Conservation (phyloP, 129 eudicot species). For the Centella asiatica region DNA sequence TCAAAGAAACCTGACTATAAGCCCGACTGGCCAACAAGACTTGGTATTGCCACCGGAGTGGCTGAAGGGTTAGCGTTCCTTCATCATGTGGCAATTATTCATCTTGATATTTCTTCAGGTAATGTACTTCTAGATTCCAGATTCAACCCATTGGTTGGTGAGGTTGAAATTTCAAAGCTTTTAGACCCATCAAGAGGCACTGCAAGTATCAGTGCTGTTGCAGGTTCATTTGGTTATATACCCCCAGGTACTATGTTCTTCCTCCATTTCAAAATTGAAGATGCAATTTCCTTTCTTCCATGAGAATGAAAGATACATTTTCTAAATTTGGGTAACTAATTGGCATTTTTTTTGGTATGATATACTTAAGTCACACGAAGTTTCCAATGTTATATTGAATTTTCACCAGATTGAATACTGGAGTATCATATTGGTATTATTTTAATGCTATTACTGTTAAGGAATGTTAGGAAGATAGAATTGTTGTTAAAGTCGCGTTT, state of each 20-base stretch:
- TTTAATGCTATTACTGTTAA: too few relatives aligned
- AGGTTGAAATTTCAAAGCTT: constrained; percentile 94
- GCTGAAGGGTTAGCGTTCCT: constrained; percentile 88
- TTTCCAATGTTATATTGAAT: too few relatives aligned
- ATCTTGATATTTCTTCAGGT: constrained; percentile 89
- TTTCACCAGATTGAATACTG: too few relatives aligned
- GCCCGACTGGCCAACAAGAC: constrained; percentile 89
- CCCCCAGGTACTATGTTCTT: constrained; percentile 59
- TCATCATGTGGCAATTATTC: constrained; percentile 86
- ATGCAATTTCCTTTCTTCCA: too few relatives aligned
- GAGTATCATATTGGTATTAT: too few relatives aligned
- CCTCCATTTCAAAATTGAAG: too few relatives aligned
- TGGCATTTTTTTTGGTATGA: too few relatives aligned
- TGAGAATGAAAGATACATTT: too few relatives aligned
- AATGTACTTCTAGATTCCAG: constrained; percentile 65
- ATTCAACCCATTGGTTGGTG: constrained; percentile 66
- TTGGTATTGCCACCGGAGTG: constrained; percentile 73
- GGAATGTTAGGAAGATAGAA: too few relatives aligned
- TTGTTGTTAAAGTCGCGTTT: too few relatives aligned
- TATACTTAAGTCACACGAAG: too few relatives aligned
- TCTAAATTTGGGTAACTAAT: too few relatives aligned
- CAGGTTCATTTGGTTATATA: constrained; percentile 96
- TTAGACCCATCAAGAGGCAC: constrained; percentile 95
- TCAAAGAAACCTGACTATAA: constrained; percentile 49
- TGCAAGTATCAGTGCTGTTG: constrained; percentile 95